Conservation (phyloP, 805 yeast species). For the Pichia californica region DNA sequence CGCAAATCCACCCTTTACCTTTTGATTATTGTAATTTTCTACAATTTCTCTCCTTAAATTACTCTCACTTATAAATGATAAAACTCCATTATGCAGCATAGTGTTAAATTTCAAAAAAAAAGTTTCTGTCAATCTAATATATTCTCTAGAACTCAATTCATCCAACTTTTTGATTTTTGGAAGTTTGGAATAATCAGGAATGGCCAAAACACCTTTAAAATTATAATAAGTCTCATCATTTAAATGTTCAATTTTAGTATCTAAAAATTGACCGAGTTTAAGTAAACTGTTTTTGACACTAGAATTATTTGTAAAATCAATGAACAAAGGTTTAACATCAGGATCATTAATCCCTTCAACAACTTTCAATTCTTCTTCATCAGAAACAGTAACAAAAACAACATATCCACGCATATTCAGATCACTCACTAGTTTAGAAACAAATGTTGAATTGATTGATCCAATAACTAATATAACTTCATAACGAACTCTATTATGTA, state of each 20-base stretch:
- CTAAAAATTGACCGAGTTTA: constrained; percentile 43
- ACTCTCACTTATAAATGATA: constrained; percentile 24
- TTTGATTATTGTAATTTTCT: constrained; percentile 18
- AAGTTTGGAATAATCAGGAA: constrained; percentile 48
- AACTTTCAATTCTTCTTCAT: constrained; percentile 48
- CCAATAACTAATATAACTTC: constrained; percentile 75
- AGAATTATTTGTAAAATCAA: constrained; percentile 38
- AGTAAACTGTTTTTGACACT: constrained; percentile 42
- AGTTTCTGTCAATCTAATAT: constrained; percentile 21
- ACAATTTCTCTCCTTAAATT: constrained; percentile 22
- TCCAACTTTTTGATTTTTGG: constrained; percentile 26
- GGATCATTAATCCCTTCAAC: constrained; percentile 54
- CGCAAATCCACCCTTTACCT: constrained; percentile 22
- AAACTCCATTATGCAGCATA: constrained; percentile 26
- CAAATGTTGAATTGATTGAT: constrained; percentile 67
- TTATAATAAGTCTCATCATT: constrained; percentile 43
- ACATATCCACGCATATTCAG: constrained; percentile 75
- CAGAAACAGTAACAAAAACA: constrained; percentile 68
- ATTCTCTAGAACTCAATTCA: constrained; percentile 25
- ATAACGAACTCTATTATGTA: constrained; percentile 64
- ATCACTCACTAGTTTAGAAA: constrained; percentile 64
- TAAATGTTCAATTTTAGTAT: constrained; percentile 38
- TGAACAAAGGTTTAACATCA: constrained; percentile 61
- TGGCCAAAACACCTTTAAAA: constrained; percentile 58
- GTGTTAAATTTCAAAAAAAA: constrained; percentile 23